These are phyloP conservation scores for Phytophthora aleatoria DNA, from an alignment of 352 stramenopile species.

Conservation along the genomic window DNA sequence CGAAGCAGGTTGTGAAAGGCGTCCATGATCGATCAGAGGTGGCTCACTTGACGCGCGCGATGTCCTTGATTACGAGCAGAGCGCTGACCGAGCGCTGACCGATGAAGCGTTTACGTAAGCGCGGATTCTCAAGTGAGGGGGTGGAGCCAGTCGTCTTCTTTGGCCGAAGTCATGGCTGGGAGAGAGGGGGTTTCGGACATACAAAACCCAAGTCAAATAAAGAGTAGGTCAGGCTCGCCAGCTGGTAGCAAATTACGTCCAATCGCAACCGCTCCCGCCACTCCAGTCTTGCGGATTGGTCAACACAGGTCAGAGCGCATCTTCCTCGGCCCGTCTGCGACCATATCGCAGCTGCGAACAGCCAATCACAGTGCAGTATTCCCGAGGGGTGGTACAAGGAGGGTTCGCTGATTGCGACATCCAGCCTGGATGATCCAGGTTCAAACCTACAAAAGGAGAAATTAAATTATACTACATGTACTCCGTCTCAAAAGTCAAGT, in stretches of 20 bases:
- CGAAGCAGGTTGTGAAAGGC: constrained; percentile 80
- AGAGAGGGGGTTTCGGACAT: constrained; percentile 5
- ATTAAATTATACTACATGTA: too few species aligned
- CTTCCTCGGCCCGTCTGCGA: neutral
- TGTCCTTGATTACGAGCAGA: constrained; percentile 47
- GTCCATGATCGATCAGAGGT: constrained; percentile 49
- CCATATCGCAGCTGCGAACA: constrained; percentile 5
- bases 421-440: neutral
- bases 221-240: constrained; percentile 1
- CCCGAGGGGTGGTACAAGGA: constrained; percentile 4
- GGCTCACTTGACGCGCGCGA: constrained; percentile 14
- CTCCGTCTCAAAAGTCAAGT: too few species aligned
- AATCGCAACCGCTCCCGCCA: constrained; percentile 8
- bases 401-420: constrained; percentile 30
- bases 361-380: constrained; percentile 11
- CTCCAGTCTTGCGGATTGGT: constrained; percentile 3
- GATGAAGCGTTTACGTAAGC: constrained; percentile 51
- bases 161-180: constrained; percentile 1
- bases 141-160: constrained; percentile 33
- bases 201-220: constrained; percentile 13
- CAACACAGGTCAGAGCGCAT: constrained; percentile 9
- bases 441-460: neutral
- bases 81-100: neutral
- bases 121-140: constrained; percentile 38
- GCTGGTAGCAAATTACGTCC: neutral